A percentile compares a stretch with the other conserved stretches of the same genome.
phyloP scores from a whole-genome alignment of 1,139 yeast species.

The Geotrichum citri-aurantii region DNA sequence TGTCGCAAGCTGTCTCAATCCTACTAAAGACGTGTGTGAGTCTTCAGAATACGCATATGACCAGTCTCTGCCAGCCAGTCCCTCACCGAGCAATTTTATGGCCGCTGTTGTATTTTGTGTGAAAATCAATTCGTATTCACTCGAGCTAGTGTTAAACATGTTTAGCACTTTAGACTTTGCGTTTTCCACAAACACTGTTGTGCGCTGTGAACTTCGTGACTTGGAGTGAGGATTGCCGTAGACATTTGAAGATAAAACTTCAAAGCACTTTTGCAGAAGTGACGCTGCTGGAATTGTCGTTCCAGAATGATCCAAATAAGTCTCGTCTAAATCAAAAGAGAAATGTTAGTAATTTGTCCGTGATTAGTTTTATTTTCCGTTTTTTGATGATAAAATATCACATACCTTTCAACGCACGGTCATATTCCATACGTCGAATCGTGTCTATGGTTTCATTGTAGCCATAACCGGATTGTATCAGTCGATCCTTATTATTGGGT shows the following conservation, averaged over 20 bases:
- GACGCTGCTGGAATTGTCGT: conserved; percentile 35
- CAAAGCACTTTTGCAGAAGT: conserved; percentile 27
- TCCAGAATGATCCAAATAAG: conserved; percentile 42
- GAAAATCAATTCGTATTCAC: conserved; percentile 38
- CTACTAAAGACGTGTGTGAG: conserved; percentile 42
- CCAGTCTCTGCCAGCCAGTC: conserved; percentile 21
- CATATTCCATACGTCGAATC: conserved; percentile 5
- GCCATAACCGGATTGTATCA: not conserved
- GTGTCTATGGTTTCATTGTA: conserved; percentile 2
- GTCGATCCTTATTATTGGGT: not conserved
- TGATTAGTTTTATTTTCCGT: not conserved
- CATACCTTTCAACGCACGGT: conserved; percentile 2
- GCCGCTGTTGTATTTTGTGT: conserved; percentile 41
- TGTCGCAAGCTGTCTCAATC: conserved; percentile 35
- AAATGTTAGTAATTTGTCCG: not conserved
- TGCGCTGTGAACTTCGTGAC: conserved; percentile 30
- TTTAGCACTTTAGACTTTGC: conserved; percentile 32
- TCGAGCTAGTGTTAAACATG: conserved; percentile 35
- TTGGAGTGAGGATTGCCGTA: conserved; percentile 42
- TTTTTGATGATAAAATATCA: not conserved
- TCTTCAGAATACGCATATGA: conserved; percentile 32
- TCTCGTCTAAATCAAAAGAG: conserved; percentile 16
- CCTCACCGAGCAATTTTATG: conserved; percentile 37
- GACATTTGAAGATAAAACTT: conserved; percentile 25
- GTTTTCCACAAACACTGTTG: conserved; percentile 27